Evolutionary conservation across 371 early-diverging fungal genomes (phyloP).

Genomic region (Mycotypha africana): DNA sequence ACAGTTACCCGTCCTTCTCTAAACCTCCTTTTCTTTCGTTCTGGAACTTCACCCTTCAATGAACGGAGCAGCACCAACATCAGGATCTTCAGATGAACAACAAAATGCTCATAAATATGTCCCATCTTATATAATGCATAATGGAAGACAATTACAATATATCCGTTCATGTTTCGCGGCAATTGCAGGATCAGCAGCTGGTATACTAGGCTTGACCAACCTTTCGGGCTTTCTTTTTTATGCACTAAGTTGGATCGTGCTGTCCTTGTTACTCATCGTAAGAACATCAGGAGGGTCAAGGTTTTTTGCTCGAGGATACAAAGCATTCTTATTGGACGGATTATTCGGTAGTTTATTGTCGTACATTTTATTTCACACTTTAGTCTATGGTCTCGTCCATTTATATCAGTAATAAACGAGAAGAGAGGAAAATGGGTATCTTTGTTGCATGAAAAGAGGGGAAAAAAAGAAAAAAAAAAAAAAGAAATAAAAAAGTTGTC

Average conservation of each 20-base stretch:
- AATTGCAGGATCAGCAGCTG: slow-evolving; percentile 75
- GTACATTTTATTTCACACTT: slow-evolving; percentile 82
- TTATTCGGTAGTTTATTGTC: slow-evolving; percentile 69
- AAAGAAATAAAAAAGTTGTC: too few relatives aligned
- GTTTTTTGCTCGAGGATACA: slow-evolving; percentile 45
- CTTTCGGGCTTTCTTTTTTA: slow-evolving; percentile 75
- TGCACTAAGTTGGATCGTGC: slow-evolving; percentile 52
- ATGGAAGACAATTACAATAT: slow-evolving; percentile 62
- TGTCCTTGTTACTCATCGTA: slow-evolving; percentile 40
- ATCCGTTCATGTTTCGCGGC: slow-evolving; percentile 73
- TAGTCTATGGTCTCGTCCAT: slow-evolving; percentile 77
- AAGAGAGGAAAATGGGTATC: slow-evolving; percentile 66
- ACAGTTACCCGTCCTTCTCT: too few relatives aligned
- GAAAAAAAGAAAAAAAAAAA: neutral
- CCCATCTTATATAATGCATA: slow-evolving; percentile 56
- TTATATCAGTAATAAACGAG: slow-evolving; percentile 67
- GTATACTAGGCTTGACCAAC: slow-evolving; percentile 70
- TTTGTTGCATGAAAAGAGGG: slow-evolving; percentile 40
- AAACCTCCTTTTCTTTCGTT: too few relatives aligned
- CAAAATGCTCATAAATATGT: slow-evolving; percentile 49
- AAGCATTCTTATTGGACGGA: slow-evolving; percentile 59
- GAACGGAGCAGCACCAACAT: too few relatives aligned
- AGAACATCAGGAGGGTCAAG: slow-evolving; percentile 30
- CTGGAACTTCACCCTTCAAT: too few relatives aligned
- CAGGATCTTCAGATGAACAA: too few relatives aligned